Evolutionary conservation across 345 rosid species (phyloP).

Genomic region (Pelargonium nanum): DNA sequence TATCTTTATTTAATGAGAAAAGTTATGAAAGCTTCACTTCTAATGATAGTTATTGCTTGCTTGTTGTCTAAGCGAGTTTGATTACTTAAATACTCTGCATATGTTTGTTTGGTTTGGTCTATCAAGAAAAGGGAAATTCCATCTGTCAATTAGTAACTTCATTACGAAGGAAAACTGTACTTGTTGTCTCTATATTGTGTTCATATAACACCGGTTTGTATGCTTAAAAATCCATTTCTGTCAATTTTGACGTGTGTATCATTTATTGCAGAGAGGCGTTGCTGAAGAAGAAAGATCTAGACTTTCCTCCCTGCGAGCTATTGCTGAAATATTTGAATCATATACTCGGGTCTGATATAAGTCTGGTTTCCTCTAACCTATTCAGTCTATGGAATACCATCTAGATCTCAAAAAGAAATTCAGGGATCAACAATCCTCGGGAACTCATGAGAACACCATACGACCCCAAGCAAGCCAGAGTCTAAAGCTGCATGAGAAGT

Average conservation of each 20-base stretch:
- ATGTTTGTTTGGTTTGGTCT: neutral
- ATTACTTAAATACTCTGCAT: neutral
- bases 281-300: conserved; percentile 6
- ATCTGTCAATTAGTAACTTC: neutral
- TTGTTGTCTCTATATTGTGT: neutral
- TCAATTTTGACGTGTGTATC: conserved; percentile 1
- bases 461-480: conserved; percentile 20
- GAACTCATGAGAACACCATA: conserved; percentile 22
- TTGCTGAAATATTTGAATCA: neutral
- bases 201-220: neutral
- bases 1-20: too few relatives aligned
- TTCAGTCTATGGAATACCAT: conserved; percentile 32
- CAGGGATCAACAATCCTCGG: conserved; percentile 23
- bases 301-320: neutral
- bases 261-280: conserved; percentile 9
- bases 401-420: conserved; percentile 24
- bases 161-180: neutral
- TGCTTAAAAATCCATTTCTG: conserved; percentile 5
- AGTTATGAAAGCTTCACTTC: neutral
- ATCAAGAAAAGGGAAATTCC: neutral
- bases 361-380: conserved; percentile 6
- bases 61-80: neutral
- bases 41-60: neutral
- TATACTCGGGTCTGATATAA: conserved; percentile 1
- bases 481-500: conserved; percentile 19